A percentile compares a stretch with the other conserved stretches of the same genome.
phyloP scores from a whole-genome alignment of 805 yeast species.

The Kuraishia ogatae region DNA sequence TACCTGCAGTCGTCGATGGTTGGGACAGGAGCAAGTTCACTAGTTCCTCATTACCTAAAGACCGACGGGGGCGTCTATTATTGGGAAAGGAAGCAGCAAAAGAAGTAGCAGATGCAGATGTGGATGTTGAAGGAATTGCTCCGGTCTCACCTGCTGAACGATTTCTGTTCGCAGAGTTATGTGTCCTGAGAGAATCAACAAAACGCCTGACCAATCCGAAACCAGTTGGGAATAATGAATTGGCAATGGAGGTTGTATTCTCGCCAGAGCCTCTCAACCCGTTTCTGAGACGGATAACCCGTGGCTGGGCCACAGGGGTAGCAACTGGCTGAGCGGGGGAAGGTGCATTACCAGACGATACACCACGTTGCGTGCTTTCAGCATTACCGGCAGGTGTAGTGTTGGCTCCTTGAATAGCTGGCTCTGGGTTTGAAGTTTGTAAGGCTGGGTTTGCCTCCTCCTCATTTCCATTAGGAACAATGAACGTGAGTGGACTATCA shows the following conservation, averaged over 20 bases:
- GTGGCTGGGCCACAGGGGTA: neutral
- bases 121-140: neutral
- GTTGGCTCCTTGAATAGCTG: neutral
- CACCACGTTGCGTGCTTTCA: neutral
- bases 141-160: neutral
- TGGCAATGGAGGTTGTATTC: neutral
- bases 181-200: conserved; percentile 1
- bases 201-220: conserved; percentile 6
- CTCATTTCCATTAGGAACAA: conserved; percentile 20
- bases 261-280: neutral
- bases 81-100: neutral
- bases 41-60: neutral
- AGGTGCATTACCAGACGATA: neutral
- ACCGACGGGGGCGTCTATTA: neutral
- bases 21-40: neutral
- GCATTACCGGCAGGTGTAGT: neutral
- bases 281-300: neutral
- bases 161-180: neutral
- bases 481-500: conserved; percentile 19
- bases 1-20: neutral
- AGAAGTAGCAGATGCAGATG: neutral
- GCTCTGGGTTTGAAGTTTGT: neutral
- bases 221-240: conserved; percentile 1
- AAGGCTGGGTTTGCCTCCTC: neutral
- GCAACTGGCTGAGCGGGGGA: neutral